Percentiles rank a stretch among this genome's conserved stretches.
These are phyloP conservation scores for Dictyostelium intermedium DNA, from an alignment of 78 protist species.

Conservation along the genomic window DNA sequence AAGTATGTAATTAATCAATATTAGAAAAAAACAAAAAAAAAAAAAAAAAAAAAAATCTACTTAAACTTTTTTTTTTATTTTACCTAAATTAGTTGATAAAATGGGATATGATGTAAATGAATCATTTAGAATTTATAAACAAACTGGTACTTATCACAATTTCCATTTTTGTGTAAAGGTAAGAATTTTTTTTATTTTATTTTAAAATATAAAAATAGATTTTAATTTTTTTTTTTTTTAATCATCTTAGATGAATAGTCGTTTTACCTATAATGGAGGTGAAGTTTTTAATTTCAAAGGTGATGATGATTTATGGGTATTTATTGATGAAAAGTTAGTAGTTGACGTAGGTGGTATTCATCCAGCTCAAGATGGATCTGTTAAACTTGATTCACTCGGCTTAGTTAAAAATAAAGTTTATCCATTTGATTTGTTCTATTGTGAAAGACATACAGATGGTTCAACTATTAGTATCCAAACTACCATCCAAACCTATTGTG, in stretches of 20 bases:
- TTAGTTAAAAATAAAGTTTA: background rate
- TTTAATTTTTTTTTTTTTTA: background rate
- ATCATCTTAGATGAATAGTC: background rate
- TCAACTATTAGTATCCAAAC: conserved; percentile 38
- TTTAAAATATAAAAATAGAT: background rate
- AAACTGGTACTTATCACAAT: conserved; percentile 17
- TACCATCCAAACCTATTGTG: background rate
- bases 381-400: background rate
- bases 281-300: conserved; percentile 58
- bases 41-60: too few species aligned
- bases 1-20: too few species aligned
- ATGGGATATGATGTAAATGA: background rate
- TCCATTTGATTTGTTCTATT: conserved; percentile 63
- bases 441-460: conserved; percentile 56
- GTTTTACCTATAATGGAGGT: conserved; percentile 24
- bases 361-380: background rate
- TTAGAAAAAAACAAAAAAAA: too few species aligned
- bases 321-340: conserved; percentile 30
- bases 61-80: too few species aligned
- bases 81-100: conserved; percentile 4
- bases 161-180: conserved; percentile 64
- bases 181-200: background rate
- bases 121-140: background rate
- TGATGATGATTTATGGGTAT: conserved; percentile 77
- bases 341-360: conserved; percentile 78